Evolutionary conservation across 2,329 filamentous ascomycete species (phyloP), one percentile per base, ranked within the genome.

Genomic region (Ophiostoma himal-ulmi): DNA sequence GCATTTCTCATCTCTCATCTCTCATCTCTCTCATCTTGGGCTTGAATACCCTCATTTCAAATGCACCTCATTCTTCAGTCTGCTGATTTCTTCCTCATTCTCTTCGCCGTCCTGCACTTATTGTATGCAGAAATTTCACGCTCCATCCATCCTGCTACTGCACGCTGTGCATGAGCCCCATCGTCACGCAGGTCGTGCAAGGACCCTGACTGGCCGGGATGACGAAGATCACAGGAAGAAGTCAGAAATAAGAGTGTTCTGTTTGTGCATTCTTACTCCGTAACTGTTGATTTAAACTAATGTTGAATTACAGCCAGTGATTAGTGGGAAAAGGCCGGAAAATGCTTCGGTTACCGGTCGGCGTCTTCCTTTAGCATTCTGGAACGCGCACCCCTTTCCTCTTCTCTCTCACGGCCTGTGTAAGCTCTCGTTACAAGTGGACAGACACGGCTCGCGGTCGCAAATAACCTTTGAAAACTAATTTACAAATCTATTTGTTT

Each of bases 101-200:
- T 60, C 7, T 5, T 14, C 36, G 36, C 62, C 34, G 36, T 22
- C 8, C 20, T 65, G 52, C 52, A 68, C 52, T 39, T 41, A 69
- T 71, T 69, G 36, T 69, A 68, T 71, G 70, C 70, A 71, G 70
- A 68, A 52, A 52, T 44, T 69, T 69, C 48, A 57, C 64, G 4
- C 52, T 44, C 54, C 48, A 44, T 67, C 8, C 17, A 30, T 39
- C 30, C 70, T 69, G 65, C 70, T 71, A 67, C 70, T 71, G 68
- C 70, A 69, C 26, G 70, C 57, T 54, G 65, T 71, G 64, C 70
- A 71, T 69, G 57, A 26, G 70, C 64, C 69, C 68, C 68, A 69
- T 71, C 62, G 64, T 44, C 65, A 69, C 70, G 52, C 48, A 67
- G 68, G 44, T 11, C 68, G 36, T 69, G 39, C 68, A 34, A 69